These are phyloP conservation scores for Leucaena leucocephala DNA, from an alignment of 306 rosid genomes.

Conservation along the genomic window DNA sequence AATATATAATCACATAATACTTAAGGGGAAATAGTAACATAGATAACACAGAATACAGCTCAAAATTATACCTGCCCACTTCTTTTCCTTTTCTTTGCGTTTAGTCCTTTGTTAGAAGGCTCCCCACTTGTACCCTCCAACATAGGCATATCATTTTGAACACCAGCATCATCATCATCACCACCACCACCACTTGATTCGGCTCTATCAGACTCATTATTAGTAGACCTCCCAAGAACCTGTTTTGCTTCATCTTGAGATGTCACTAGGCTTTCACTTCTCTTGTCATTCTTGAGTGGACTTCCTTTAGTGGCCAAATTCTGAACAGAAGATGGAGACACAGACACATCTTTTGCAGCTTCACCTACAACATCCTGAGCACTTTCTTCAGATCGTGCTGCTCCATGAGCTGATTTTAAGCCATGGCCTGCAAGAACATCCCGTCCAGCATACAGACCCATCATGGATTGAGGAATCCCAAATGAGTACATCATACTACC, in stretches of 20 bases:
- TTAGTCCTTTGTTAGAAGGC: conserved; percentile 54
- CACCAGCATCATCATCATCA: conserved; percentile 53
- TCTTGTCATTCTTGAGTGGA: conserved; percentile 58
- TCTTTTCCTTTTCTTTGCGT: conserved; percentile 89
- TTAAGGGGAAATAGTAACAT: conserved; percentile 15
- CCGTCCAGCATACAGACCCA: conserved; percentile 47
- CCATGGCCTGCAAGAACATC: conserved; percentile 56
- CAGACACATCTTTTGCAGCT: conserved; percentile 52
- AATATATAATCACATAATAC: conserved; percentile 5
- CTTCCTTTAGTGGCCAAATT: conserved; percentile 55
- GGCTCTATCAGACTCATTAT: conserved; percentile 73
- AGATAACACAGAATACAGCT: conserved; percentile 3
- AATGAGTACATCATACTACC: conserved; percentile 61
- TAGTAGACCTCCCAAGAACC: conserved; percentile 49
- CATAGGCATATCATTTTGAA: conserved; percentile 58
- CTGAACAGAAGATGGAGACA: conserved; percentile 51
- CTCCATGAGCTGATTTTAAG: conserved; percentile 43
- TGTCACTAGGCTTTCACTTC: conserved; percentile 48
- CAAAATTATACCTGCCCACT: conserved; percentile 60
- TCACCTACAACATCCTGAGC: conserved; percentile 51
- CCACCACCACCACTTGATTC: conserved; percentile 57
- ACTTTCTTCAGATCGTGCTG: conserved; percentile 53
- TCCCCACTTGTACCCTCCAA: conserved; percentile 62
- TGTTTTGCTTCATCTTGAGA: conserved; percentile 73
- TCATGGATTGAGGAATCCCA: conserved; percentile 58